phyloP scores from a whole-genome alignment of 2,329 filamentous ascomycete genomes.

The Fusarium neocosmosporiellum region DNA sequence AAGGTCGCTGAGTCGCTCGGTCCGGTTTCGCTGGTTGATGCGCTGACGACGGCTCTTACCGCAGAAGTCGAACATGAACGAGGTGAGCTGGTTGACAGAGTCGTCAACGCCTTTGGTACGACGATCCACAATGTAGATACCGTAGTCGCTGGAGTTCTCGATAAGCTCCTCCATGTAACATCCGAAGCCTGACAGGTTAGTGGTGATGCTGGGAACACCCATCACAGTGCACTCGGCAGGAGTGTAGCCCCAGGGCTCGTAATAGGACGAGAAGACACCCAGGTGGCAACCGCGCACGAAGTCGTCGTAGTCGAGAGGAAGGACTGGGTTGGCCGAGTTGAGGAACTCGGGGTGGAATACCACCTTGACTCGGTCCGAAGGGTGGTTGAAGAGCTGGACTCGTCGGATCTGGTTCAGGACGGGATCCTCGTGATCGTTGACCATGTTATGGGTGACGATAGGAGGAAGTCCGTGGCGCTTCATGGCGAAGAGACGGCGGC shows the following conservation, averaged over 20 bases:
- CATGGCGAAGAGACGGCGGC: slow-evolving; percentile 94
- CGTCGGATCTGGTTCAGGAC: slow-evolving; percentile 95
- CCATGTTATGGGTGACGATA: slow-evolving; percentile 99
- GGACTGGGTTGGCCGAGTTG: slow-evolving; percentile 92
- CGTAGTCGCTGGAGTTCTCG: slow-evolving; percentile 97
- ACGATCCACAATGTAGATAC: slow-evolving; percentile 98
- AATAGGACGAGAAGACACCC: slow-evolving; percentile 96
- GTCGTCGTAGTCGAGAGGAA: slow-evolving; percentile 97
- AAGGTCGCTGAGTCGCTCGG: slow-evolving; percentile 92
- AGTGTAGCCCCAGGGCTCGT: slow-evolving; percentile 99
- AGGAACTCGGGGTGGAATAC: slow-evolving; percentile 98
- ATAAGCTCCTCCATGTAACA: slow-evolving; percentile 99
- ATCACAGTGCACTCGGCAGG: slow-evolving; percentile 98
- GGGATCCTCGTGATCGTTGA: slow-evolving; percentile 92
- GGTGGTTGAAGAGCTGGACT: slow-evolving; percentile 97
- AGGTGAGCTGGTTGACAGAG: slow-evolving; percentile 93
- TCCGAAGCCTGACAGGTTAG: slow-evolving; percentile 96
- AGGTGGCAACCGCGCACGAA: slow-evolving; percentile 97
- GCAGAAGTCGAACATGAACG: slow-evolving; percentile 90
- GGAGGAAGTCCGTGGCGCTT: slow-evolving; percentile 91
- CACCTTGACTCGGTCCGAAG: slow-evolving; percentile 94
- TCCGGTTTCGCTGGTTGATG: slow-evolving; percentile 98
- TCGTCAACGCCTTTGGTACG: slow-evolving; percentile 96
- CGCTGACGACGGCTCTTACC: slow-evolving; percentile 94
- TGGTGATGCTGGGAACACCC: slow-evolving; percentile 98